Conservation (phyloP, 1,139 yeast species). For the Kodamaea sp. region DNA sequence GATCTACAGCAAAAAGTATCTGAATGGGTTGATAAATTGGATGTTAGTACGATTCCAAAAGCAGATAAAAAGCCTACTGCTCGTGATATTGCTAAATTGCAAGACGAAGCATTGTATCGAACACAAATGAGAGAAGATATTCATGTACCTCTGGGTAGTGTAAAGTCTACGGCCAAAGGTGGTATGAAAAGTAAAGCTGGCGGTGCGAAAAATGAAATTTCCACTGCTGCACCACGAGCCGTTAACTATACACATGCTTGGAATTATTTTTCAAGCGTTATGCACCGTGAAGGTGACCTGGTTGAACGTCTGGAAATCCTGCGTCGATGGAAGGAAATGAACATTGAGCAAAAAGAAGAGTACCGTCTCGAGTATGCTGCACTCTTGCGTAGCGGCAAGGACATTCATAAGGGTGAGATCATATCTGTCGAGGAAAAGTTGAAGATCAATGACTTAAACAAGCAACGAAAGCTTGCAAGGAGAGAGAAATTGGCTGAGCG, state of each 20-base stretch:
- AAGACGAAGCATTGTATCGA: conserved; percentile 21
- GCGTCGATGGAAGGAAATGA: conserved; percentile 26
- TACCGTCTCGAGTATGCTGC: conserved; percentile 26
- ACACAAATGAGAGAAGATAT: conserved; percentile 22
- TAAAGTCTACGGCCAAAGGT: too few relatives aligned
- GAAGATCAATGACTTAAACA: conserved; percentile 4
- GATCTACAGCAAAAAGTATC: conserved; percentile 6
- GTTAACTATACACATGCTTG: conserved; percentile 33
- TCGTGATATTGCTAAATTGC: conserved; percentile 16
- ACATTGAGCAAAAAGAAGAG: conserved; percentile 21
- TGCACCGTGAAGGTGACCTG: conserved; percentile 8
- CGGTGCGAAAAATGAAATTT: neutral
- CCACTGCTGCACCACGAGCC: conserved; percentile 2
- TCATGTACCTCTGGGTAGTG: neutral
- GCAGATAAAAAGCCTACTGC: conserved; percentile 16
- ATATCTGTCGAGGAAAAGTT: conserved; percentile 20
- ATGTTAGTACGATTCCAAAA: conserved; percentile 18
- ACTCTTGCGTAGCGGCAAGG: conserved; percentile 29
- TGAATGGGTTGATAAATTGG: conserved; percentile 22
- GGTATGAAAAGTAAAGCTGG: neutral
- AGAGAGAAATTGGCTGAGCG: conserved; percentile 5
- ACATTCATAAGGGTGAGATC: conserved; percentile 30
- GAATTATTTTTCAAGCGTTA: conserved; percentile 26
- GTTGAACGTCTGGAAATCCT: conserved; percentile 2
- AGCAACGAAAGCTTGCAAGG: conserved; percentile 1